Conservation (phyloP, 345 rosid genomes). For the Arabidopsis arenosa region DNA sequence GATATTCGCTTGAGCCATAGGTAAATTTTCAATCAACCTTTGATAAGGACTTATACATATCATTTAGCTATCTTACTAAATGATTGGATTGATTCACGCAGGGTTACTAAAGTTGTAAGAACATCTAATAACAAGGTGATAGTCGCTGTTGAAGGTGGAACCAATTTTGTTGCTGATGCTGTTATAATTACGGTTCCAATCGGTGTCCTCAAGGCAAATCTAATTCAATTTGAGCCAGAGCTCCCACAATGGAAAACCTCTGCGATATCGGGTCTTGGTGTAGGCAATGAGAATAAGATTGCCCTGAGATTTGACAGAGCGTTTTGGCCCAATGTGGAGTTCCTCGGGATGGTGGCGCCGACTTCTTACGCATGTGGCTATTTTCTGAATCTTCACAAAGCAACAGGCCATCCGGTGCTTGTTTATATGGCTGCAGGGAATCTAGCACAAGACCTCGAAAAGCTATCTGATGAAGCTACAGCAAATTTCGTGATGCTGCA, state of each 20-base stretch:
- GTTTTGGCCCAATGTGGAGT: constrained; percentile 89
- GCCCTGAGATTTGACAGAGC: constrained; percentile 67
- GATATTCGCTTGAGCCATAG: constrained; percentile 72
- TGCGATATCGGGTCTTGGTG: constrained; percentile 79
- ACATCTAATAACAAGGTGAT: constrained; percentile 56
- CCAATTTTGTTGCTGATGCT: constrained; percentile 74
- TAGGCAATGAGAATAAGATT: constrained; percentile 84
- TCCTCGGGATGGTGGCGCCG: constrained; percentile 75
- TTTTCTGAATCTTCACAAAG: constrained; percentile 86
- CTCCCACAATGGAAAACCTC: constrained; percentile 82
- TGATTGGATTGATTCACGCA: constrained; percentile 23
- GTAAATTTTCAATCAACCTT: constrained; percentile 39
- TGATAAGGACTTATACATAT: background rate
- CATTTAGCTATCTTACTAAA: background rate
- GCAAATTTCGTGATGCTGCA: constrained; percentile 69
- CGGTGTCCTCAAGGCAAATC: constrained; percentile 81
- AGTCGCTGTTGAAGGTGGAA: constrained; percentile 66
- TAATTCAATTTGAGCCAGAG: constrained; percentile 80
- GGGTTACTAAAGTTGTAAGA: constrained; percentile 65
- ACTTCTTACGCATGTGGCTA: constrained; percentile 82
- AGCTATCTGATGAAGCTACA: constrained; percentile 67
- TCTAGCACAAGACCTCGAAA: constrained; percentile 72
- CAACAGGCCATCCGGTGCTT: constrained; percentile 83
- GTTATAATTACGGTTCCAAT: constrained; percentile 75
- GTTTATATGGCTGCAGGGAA: constrained; percentile 91